Base-by-base conservation (phyloP, 805 yeast genomes). In the Myxozyma udenii region DNA sequence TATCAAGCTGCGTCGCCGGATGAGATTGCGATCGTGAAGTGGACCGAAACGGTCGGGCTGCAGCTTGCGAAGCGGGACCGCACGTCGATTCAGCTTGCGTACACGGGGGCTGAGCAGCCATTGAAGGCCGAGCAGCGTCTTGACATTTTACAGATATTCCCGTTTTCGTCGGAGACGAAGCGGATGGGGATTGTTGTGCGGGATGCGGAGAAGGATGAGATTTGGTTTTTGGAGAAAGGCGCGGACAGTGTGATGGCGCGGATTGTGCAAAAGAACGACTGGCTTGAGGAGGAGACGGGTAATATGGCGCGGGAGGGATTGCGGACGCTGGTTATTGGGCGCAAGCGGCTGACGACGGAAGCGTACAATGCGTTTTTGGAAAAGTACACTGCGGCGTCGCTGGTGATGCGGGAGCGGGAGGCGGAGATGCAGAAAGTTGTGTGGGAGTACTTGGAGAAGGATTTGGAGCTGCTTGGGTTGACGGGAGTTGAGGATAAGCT, bases 1-100 rank as follows among this genome's bases (percentile, higher is more conserved):
- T 93, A 90, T 66, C 99, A 93, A 70, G 98, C 98, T 0, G 97
- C 98, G 0, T 90, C 97, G 0, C 99, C 99, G 0, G 99, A 93
- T 72, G 99, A 93, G 67, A 83, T 93, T 61, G 98, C 99, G 25
- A 93, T 93, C 57, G 98, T 93, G 18, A 84, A 84, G 64, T 93
- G 88, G 71, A 87, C 96, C 0, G 95, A 88, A 58, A 67, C 74
- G 1, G 91, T 90, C 26, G 99, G 98, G 0, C 73, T 93, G 32
- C 79, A 89, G 5, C 74, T 93, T 41, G 76, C 80, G 53, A 83
- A 80, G 63, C 80, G 99, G 62, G 98, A 93, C 67, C 79, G 98
- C 51, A 77, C 78, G 49, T 78, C 83, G 4, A 77, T 93, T 60
- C 75, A 87, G 0, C 69, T 93, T 43, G 64, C 79, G 30, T 95